Percentiles rank a stretch among this genome's conserved stretches.
These are phyloP conservation scores for Boletus speciosus DNA, from an alignment of 768 basidiomycete genomes.

Conservation along the genomic window DNA sequence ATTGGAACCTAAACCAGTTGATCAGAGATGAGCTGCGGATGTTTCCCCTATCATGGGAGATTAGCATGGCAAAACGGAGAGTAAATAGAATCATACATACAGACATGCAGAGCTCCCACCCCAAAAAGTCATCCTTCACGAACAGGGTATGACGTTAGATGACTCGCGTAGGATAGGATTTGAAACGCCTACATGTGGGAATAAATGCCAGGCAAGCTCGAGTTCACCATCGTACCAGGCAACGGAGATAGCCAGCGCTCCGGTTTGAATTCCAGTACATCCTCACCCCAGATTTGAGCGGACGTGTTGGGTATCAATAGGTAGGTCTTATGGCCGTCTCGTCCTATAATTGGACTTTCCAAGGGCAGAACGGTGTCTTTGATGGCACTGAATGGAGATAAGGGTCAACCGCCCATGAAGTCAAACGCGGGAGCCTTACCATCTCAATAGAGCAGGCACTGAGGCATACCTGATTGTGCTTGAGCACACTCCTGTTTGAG, in stretches of 20 bases:
- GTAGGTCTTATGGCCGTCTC: background rate
- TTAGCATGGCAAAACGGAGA: background rate
- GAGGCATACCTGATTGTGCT: background rate
- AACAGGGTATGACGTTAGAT: background rate
- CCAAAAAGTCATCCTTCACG: background rate
- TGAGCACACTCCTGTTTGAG: background rate
- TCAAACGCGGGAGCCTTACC: background rate
- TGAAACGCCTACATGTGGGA: background rate
- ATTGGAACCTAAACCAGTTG: background rate
- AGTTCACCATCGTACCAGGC: background rate
- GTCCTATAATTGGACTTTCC: background rate
- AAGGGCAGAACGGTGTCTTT: background rate
- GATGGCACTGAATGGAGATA: background rate
- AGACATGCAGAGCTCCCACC: background rate
- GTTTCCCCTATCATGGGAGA: background rate
- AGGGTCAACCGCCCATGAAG: no score
- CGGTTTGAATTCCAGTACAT: background rate
- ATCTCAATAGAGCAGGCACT: background rate
- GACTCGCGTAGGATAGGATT: background rate
- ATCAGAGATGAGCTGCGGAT: background rate
- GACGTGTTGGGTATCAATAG: background rate
- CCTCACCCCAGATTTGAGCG: slow-evolving; percentile 1
- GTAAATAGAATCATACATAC: background rate
- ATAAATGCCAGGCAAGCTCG: background rate
- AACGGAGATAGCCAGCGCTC: background rate